A percentile compares a stretch with the other conserved stretches of the same genome.
phyloP scores from a whole-genome alignment of 257 asterid genomes.

The Ajuga chamaepitys region DNA sequence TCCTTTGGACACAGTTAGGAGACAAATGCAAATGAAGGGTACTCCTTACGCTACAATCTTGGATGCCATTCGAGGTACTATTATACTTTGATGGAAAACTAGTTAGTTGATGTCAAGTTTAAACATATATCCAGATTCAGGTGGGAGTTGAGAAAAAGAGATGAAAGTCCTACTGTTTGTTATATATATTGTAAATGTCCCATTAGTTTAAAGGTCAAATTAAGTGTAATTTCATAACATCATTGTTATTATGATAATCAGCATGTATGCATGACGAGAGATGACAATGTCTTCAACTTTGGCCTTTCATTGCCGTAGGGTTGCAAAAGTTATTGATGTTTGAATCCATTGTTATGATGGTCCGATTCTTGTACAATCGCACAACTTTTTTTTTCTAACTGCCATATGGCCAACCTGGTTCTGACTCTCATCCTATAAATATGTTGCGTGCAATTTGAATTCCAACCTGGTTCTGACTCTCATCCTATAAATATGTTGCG shows the following conservation, averaged over 20 bases:
- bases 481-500: not conserved
- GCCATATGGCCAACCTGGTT: not conserved
- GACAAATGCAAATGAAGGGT: constrained; percentile 99
- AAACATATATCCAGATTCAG: not conserved
- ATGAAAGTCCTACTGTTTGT: not conserved
- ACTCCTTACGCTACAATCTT: constrained; percentile 64
- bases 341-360: not conserved
- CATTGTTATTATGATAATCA: not conserved
- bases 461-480: not conserved
- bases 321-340: not conserved
- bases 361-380: not conserved
- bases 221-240: not conserved
- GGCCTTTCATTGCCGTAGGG: not conserved
- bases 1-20: constrained; percentile 89
- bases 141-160: not conserved
- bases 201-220: not conserved
- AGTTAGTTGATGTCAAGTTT: not conserved
- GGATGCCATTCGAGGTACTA: constrained; percentile 79
- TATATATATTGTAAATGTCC: not conserved
- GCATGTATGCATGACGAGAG: not conserved
- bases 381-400: not conserved
- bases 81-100: constrained; percentile 1
- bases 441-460: not conserved
- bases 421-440: not conserved
- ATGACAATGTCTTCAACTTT: not conserved